Evolutionary conservation across 495 filamentous ascomycete genomes (phyloP).

Genomic region (Evansstolkia leycettana): DNA sequence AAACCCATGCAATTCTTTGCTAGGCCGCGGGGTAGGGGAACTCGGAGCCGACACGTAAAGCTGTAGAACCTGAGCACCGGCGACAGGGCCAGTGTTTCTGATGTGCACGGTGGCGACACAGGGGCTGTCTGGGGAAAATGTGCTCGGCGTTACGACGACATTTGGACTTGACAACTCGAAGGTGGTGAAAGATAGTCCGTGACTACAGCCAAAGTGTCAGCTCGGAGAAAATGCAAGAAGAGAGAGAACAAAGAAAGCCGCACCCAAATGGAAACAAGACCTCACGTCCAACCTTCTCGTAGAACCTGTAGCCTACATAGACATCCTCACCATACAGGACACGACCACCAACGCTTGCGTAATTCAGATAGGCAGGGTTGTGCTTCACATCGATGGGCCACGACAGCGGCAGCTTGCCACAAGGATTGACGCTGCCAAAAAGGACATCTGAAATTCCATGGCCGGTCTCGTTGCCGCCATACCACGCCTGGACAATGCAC

Average conservation of each 20-base stretch:
- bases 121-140: too few relatives aligned
- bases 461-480: slow-evolving; percentile 47
- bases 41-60: slow-evolving; percentile 47
- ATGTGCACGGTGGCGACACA: too few relatives aligned
- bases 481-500: slow-evolving; percentile 57
- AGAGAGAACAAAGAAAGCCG: background rate
- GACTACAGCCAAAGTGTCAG: slow-evolving; percentile 11
- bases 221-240: background rate
- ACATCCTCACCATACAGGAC: slow-evolving; percentile 58
- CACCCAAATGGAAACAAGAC: slow-evolving; percentile 14
- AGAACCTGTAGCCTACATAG: slow-evolving; percentile 66
- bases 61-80: slow-evolving; percentile 61
- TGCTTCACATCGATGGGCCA: slow-evolving; percentile 51
- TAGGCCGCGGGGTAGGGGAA: slow-evolving; percentile 24
- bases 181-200: slow-evolving; percentile 63
- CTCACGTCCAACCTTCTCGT: slow-evolving; percentile 52
- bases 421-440: slow-evolving; percentile 43
- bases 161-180: slow-evolving; percentile 39
- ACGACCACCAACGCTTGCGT: slow-evolving; percentile 53
- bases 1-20: slow-evolving; percentile 45
- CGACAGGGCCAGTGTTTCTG: slow-evolving; percentile 36
- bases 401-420: slow-evolving; percentile 38
- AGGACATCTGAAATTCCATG: slow-evolving; percentile 41
- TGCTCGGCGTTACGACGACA: slow-evolving; percentile 24
- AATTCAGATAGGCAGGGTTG: slow-evolving; percentile 57